Conservation (phyloP, 192 early-diverging fungal genomes). For the Anaeromyces robustus region DNA sequence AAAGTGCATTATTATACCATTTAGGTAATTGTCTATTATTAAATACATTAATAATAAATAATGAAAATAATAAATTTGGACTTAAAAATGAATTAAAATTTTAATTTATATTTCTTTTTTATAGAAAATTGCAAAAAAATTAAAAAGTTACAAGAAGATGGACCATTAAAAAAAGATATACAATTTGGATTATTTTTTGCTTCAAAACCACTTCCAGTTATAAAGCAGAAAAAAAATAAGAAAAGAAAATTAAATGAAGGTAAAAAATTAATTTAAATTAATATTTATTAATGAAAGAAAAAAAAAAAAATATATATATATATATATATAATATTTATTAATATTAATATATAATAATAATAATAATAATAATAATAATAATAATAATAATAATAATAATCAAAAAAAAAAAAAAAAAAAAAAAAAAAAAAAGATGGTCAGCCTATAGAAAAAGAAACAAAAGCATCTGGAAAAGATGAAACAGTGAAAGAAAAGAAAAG, state of each 20-base stretch:
- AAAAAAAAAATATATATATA: no score
- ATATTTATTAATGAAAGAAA: no score
- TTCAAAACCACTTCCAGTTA: background rate
- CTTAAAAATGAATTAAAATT: no score
- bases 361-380: no score
- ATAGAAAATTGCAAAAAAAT: constrained; percentile 9
- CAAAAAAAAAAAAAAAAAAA: no score
- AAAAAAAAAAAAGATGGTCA: background rate
- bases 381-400: no score
- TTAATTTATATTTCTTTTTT: background rate
- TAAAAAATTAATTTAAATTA: background rate
- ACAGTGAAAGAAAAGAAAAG: background rate
- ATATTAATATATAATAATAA: no score
- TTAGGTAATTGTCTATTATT: no score
- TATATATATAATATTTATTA: no score
- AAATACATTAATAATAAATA: no score
- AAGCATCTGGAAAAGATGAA: background rate
- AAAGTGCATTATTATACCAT: constrained; percentile 44
- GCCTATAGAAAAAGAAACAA: background rate
- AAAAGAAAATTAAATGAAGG: constrained; percentile 1
- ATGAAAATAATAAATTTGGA: no score
- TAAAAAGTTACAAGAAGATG: background rate
- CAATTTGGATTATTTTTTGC: background rate
- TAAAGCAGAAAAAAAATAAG: constrained; percentile 6
- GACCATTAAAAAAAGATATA: background rate